phyloP scores from a whole-genome alignment of 345 rosid species.

The Euphorbia peplus region DNA sequence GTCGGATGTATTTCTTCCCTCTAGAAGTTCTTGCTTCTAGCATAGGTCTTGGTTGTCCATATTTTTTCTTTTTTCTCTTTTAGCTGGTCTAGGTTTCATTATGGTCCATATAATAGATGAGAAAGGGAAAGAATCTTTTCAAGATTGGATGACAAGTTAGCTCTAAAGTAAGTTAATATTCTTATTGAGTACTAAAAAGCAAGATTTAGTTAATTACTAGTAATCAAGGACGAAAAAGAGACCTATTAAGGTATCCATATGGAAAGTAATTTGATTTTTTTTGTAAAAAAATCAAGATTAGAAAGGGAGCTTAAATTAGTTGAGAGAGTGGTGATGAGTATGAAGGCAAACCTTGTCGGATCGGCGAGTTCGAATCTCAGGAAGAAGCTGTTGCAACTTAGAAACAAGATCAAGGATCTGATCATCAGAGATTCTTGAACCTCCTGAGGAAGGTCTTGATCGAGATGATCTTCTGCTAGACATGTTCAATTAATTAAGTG shows the following conservation, averaged over 20 bases:
- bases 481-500: constrained; percentile 33
- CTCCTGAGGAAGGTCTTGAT: constrained; percentile 59
- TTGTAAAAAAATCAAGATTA: neutral
- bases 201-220: too few relatives aligned
- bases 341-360: constrained; percentile 52
- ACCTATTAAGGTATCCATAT: neutral
- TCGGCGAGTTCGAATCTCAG: constrained; percentile 62
- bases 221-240: neutral
- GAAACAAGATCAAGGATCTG: constrained; percentile 90
- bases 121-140: constrained; percentile 12
- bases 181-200: too few relatives aligned
- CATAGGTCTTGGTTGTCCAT: neutral
- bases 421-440: constrained; percentile 76
- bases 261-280: too few relatives aligned
- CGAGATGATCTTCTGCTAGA: constrained; percentile 81
- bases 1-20: too few relatives aligned
- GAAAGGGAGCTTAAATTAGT: neutral
- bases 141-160: constrained; percentile 19
- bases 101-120: neutral
- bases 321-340: too few relatives aligned
- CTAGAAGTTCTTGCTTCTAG: too few relatives aligned
- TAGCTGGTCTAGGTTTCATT: neutral
- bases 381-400: constrained; percentile 81
- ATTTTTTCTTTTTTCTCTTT: constrained; percentile 1
- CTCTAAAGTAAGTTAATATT: neutral